A percentile compares a stretch with the other conserved stretches of the same genome.
Evolutionary conservation across 306 rosid species (phyloP).

Genomic region (Lathyrus sativus): DNA sequence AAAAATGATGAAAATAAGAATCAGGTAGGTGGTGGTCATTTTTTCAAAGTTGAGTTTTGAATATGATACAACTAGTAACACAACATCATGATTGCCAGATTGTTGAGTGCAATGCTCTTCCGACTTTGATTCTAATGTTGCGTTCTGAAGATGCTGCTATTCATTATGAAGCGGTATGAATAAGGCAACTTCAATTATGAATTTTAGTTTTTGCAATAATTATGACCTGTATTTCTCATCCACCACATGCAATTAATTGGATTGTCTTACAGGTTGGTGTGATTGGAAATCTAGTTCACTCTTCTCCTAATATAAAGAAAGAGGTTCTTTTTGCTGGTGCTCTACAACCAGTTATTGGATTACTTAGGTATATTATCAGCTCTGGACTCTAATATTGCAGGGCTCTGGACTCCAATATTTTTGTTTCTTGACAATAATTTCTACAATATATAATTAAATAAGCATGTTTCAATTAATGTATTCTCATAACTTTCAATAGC

Average conservation of each 20-base stretch:
- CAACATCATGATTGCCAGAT: conserved; percentile 62
- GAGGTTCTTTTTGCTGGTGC: conserved; percentile 98
- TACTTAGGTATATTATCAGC: conserved; percentile 66
- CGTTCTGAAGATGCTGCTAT: conserved; percentile 94
- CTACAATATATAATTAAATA: neutral
- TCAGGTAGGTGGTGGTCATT: conserved; percentile 60
- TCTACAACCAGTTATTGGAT: conserved; percentile 93
- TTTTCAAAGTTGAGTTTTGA: conserved; percentile 32
- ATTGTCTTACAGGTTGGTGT: conserved; percentile 84
- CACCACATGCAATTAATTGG: conserved; percentile 41
- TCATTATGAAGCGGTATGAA: conserved; percentile 95
- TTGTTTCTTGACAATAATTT: conserved; percentile 4
- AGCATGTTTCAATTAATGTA: conserved; percentile 14
- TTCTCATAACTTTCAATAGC: conserved; percentile 49
- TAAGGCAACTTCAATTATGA: conserved; percentile 18
- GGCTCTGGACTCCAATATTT: neutral
- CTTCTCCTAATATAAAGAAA: conserved; percentile 93
- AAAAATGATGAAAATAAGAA: conserved; percentile 93
- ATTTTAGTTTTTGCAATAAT: conserved; percentile 27
- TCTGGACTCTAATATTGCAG: conserved; percentile 29
- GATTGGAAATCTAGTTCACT: conserved; percentile 95
- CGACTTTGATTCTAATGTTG: conserved; percentile 93
- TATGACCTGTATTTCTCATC: conserved; percentile 25
- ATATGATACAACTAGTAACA: conserved; percentile 22
- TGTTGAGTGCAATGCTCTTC: conserved; percentile 98